Evolutionary conservation across 306 rosid genomes (phyloP).

Genomic region (Gastrolobium bilobum): DNA sequence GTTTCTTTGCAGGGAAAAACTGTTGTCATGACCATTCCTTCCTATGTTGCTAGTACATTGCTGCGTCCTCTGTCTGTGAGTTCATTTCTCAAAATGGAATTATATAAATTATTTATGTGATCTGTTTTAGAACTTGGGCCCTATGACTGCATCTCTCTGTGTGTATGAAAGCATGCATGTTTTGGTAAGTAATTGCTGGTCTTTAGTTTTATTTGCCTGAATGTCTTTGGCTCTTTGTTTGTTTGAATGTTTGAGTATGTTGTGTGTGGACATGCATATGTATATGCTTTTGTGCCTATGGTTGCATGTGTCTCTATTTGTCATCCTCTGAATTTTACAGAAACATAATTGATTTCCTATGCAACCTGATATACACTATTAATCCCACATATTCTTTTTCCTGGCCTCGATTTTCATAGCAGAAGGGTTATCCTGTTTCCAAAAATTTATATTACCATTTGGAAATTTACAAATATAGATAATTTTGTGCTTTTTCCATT

Average conservation of each 20-base stretch:
- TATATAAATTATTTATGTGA: conserved; percentile 33
- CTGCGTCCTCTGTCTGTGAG: conserved; percentile 88
- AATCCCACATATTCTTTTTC: not conserved
- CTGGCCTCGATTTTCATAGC: not conserved
- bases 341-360: conserved; percentile 33
- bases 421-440: conserved; percentile 29
- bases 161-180: conserved; percentile 12
- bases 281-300: conserved; percentile 31
- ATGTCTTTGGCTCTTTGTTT: conserved; percentile 28
- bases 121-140: conserved; percentile 25
- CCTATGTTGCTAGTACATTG: conserved; percentile 80
- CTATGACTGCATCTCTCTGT: conserved; percentile 30
- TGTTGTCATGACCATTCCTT: conserved; percentile 93
- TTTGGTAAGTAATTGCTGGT: conserved; percentile 26
- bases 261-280: conserved; percentile 3
- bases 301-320: conserved; percentile 13
- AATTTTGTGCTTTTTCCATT: conserved; percentile 4
- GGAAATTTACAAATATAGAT: conserved; percentile 28
- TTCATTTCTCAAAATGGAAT: conserved; percentile 47
- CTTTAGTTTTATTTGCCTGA: conserved; percentile 37
- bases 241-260: conserved; percentile 2
- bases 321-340: conserved; percentile 33
- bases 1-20: conserved; percentile 76
- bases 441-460: conserved; percentile 13
- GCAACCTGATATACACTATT: conserved; percentile 18